These are phyloP conservation scores for Talinum fruticosum DNA, from an alignment of 148 eudicot genomes.

Conservation along the genomic window DNA sequence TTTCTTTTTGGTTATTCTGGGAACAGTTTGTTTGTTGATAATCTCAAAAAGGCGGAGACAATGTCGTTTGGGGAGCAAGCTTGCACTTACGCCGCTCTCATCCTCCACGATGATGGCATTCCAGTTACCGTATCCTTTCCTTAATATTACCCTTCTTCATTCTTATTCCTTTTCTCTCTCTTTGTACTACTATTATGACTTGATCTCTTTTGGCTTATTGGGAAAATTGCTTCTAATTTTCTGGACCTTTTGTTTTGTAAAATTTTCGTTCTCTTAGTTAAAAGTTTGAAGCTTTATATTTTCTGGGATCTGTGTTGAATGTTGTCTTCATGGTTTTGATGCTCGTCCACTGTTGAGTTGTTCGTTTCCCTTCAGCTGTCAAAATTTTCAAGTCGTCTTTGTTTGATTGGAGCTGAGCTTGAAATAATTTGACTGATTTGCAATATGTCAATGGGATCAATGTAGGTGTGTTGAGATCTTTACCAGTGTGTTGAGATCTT, in stretches of 20 bases:
- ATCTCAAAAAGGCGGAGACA: neutral
- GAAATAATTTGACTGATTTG: neutral
- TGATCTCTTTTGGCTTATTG: neutral
- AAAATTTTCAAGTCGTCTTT: too few species aligned
- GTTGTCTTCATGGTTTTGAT: too few species aligned
- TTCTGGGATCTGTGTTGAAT: too few species aligned
- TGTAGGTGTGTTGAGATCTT: neutral
- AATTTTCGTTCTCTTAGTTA: too few species aligned
- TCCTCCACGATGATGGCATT: slow-evolving; percentile 73
- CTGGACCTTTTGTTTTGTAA: too few species aligned
- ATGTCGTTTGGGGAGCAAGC: slow-evolving; percentile 39
- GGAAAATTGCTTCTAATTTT: neutral
- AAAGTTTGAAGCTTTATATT: neutral
- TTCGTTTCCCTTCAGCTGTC: too few species aligned
- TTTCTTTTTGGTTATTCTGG: neutral
- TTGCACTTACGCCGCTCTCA: slow-evolving; percentile 63
- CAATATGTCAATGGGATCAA: too few species aligned
- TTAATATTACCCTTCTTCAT: neutral
- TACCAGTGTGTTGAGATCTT: too few species aligned
- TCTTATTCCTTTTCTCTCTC: neutral
- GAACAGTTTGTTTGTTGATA: neutral
- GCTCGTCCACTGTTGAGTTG: too few species aligned
- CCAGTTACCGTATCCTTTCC: slow-evolving; percentile 45
- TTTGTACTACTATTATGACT: neutral
- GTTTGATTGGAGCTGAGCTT: neutral